phyloP scores from a whole-genome alignment of 2,329 filamentous ascomycete genomes.

The Botrytis porri region DNA sequence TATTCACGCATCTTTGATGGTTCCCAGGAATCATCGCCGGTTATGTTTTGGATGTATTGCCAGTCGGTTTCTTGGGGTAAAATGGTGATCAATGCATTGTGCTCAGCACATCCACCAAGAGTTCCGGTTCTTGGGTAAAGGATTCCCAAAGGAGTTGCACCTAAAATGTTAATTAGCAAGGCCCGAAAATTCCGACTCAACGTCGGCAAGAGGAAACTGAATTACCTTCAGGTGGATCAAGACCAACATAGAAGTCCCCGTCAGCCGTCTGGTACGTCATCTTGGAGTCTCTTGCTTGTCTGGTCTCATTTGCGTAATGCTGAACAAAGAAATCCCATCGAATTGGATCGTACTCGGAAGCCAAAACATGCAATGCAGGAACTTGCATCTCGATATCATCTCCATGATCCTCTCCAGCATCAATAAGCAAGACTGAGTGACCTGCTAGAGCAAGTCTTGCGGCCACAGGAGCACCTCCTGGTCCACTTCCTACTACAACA shows the following conservation, averaged over 20 bases:
- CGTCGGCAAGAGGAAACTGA: not conserved
- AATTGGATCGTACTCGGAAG: constrained; percentile 41
- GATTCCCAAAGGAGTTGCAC: constrained; percentile 32
- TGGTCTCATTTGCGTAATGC: constrained; percentile 25
- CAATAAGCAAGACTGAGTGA: constrained; percentile 50
- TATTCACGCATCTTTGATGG: constrained; percentile 43
- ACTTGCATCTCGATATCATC: constrained; percentile 45
- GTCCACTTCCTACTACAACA: constrained; percentile 51
- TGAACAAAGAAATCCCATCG: constrained; percentile 48
- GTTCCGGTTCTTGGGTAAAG: constrained; percentile 37
- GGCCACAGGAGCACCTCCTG: constrained; percentile 50
- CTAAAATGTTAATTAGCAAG: constrained; percentile 6
- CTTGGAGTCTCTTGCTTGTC: constrained; percentile 25
- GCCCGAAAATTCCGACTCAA: not conserved
- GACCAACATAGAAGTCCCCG: constrained; percentile 32
- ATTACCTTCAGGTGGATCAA: constrained; percentile 26
- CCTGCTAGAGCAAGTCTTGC: constrained; percentile 50
- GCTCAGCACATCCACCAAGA: constrained; percentile 35
- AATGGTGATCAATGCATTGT: constrained; percentile 29
- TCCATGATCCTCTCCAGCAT: constrained; percentile 52
- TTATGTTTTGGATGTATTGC: constrained; percentile 29
- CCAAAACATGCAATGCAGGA: constrained; percentile 46
- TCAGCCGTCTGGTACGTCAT: constrained; percentile 40
- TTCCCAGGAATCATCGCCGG: constrained; percentile 31
- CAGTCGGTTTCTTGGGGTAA: constrained; percentile 31